Evolutionary conservation across 805 yeast species (phyloP), one percentile per base, ranked within the genome.

Genomic region (Cyberlindnera petersonii): DNA sequence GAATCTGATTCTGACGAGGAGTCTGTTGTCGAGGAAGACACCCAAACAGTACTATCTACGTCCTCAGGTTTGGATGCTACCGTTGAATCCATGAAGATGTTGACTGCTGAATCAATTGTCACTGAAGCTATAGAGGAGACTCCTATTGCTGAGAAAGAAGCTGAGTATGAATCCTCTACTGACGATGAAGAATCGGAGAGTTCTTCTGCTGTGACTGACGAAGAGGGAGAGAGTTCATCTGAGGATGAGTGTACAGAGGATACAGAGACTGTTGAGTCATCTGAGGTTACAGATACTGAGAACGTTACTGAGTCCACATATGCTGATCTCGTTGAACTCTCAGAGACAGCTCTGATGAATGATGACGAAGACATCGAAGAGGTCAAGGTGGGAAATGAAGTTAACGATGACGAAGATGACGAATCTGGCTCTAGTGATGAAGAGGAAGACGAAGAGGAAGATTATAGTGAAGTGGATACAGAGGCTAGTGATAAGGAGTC

Each of bases 401-500:
- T 24, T 22, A 20, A 15, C 13, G 4, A 19, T 22, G 44, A 38
- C 11, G 28, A 11, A 10, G 33, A 31, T 26, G 39, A 22, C 9
- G 30, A 22, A 22, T 22, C 24, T 9, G 11, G 8, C 8, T 11
- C 24, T 22, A 9, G 9, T 13, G 33, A 35, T 21, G 4, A 26
- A 16, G 37, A 36, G 16, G 24, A 15, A 26, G 42, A 38, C 16
- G 40, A 24, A 16, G 37, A 23, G 16, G 32, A 34, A 10, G 43
- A 40, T 4, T 30, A 22, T 17, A 37, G 28, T 9, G 35, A 26
- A 26, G 21, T 17, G 10, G 37, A 26, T 18, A 30, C 24, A 16
- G 35, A 15, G 18, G 24, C 32, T 10, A n/a, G 19, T 14, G 30
- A 26, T 6, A 19, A 24, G 9, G 21, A 15, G 5, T 7, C 15